Evolutionary conservation across 2,329 filamentous ascomycete genomes (phyloP), one percentile per base, ranked within the genome.

Genomic region (Trichoderma asperellum): DNA sequence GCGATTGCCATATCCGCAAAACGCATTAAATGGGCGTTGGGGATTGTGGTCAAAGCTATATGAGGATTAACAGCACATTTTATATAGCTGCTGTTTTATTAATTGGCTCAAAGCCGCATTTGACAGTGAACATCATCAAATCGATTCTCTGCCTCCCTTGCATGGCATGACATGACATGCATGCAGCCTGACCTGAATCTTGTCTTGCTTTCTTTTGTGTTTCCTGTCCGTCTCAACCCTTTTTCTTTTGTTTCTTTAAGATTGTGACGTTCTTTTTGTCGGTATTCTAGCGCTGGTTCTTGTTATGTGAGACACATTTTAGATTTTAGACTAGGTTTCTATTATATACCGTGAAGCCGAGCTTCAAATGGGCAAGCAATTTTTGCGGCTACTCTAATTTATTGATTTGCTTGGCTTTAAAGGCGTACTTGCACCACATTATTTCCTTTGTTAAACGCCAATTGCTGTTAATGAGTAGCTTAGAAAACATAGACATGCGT

Each of bases 21-120:
- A 37, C 59, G 60, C 68, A 69, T 69, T 53, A 27, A 43, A 59
- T 34, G 52, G 47, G 60, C 60, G 59, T 69, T 68, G 57, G 65
- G 57, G 34, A 24, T 68, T 68, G 47, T 43, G 32, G 21, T 21
- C 6, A 27, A 7, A 29, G 29, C 55, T 37, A 37, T n/a, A 52
- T 32, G 37, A 49, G 37, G 27, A 21, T 2, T n/a, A 35, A 21
- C 40, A 27, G n/a, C 40, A n/a, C 21, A 49, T 66, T 43, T 27
- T 43, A 35, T 21, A 59, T 40, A 35, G 32, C 29, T 37, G 37
- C 29, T 43, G 24, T 35, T 56, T 18, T 1, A 12, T 32, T 43
- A 4, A 56, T 67, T 59, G 37, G 55, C 64, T 35, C 52, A n/a
- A 27, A 49, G 29, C 49, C 55, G 40, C 64, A 67, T 59, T 52